phyloP scores from a whole-genome alignment of 495 filamentous ascomycete genomes.

The Baudoinia panamericana region DNA sequence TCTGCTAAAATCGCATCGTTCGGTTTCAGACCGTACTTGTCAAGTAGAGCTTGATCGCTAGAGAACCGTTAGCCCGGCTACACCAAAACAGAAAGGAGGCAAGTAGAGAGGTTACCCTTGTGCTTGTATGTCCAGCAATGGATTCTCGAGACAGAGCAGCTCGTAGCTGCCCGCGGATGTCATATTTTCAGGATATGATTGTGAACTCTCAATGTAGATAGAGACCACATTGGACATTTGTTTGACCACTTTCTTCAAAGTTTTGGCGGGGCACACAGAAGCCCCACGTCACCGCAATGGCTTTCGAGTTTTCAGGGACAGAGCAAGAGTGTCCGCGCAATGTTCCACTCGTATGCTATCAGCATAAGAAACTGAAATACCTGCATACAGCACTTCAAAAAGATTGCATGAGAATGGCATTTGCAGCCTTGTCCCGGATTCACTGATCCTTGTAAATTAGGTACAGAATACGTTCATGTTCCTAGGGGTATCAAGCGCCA shows the following conservation, averaged over 20 bases:
- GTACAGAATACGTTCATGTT: no score
- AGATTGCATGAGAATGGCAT: no score
- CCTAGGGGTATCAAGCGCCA: not conserved
- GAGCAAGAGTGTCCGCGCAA: no score
- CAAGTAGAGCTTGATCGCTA: constrained; percentile 62
- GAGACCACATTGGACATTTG: not conserved
- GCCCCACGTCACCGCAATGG: not conserved
- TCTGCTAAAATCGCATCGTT: constrained; percentile 97
- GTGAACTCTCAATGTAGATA: not conserved
- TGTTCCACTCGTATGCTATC: no score
- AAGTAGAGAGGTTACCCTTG: constrained; percentile 40
- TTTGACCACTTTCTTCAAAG: no score
- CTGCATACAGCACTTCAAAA: no score
- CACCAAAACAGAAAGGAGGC: not conserved
- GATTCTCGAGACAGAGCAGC: constrained; percentile 89
- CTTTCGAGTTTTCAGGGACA: not conserved
- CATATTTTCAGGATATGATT: constrained; percentile 2
- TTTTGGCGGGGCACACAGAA: constrained; percentile 1
- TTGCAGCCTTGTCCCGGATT: no score
- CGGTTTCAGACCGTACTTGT: constrained; percentile 83
- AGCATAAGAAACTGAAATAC: no score
- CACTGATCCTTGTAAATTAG: no score
- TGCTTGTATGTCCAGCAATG: constrained; percentile 92
- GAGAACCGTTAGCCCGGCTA: not conserved
- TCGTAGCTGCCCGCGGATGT: constrained; percentile 36